phyloP scores from a whole-genome alignment of 768 basidiomycete genomes.

The Boletus insuetus region DNA sequence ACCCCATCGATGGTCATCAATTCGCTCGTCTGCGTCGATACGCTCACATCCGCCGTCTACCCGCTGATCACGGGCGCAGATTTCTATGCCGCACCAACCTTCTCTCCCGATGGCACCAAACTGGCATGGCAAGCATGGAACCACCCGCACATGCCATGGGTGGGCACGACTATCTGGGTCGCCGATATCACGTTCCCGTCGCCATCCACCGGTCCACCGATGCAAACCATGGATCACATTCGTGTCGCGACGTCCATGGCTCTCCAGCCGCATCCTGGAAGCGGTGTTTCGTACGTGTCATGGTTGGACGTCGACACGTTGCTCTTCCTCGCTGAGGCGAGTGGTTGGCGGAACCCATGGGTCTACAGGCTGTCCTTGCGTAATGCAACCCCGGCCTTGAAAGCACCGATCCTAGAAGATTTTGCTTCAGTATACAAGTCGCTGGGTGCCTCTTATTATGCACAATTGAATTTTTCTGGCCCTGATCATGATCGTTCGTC shows the following conservation, averaged over 20 bases:
- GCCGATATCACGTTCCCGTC: not conserved
- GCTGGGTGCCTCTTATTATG: conserved; percentile 2
- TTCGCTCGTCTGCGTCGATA: not conserved
- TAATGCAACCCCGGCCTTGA: not conserved
- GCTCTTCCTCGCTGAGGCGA: conserved; percentile 3
- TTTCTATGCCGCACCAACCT: not conserved
- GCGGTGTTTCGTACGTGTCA: conserved; percentile 1
- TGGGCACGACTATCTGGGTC: not conserved
- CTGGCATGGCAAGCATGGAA: conserved; percentile 1
- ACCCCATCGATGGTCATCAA: not conserved
- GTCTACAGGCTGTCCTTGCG: not conserved
- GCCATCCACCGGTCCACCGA: not conserved
- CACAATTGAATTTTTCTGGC: not conserved
- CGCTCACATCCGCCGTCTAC: not conserved
- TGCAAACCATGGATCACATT: not conserved
- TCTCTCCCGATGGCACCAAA: conserved; percentile 1
- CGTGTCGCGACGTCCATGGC: not conserved
- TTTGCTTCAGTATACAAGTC: conserved; percentile 3
- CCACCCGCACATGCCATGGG: conserved; percentile 4
- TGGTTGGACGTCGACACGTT: not conserved
- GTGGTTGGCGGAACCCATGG: conserved; percentile 6
- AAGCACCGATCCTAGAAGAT: not conserved
- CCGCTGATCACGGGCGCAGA: not conserved
- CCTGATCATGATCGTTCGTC: not conserved
- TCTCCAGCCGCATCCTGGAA: not conserved